Evolutionary conservation across 129 eudicot species (phyloP), one percentile per base, ranked within the genome.

Genomic region (Helianthus tuberosus): DNA sequence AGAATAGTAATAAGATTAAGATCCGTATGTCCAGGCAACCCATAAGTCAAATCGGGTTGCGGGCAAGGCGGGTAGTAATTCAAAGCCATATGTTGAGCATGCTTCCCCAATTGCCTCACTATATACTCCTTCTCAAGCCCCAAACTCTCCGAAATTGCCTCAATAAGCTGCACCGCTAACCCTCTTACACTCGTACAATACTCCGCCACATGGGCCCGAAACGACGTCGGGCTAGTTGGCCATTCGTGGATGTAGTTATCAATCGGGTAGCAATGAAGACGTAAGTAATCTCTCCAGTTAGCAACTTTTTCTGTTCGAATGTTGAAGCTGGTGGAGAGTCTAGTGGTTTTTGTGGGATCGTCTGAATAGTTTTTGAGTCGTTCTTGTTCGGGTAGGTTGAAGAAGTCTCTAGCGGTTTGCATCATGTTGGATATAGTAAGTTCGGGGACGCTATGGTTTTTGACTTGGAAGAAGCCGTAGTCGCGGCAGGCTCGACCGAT

Each of bases 261-360:
- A 16, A 84, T 48, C 1, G 85, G 88, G 75, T 80, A 59, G 11
- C 88, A 84, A n/a, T 84, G 88, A 59, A 84, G 83, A 29, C 88
- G 48, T 43, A 80, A 57, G 72, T 46, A 84, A 36, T 84, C 88
- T 51, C 85, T 55, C 88, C 85, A 80, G 46, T 84, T 84, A 0
- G 82, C 70, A 1, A 84, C 85, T 23, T 80, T 84, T 68, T 84
- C 85, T 8, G 88, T 80, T 0, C 73, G 71, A 0, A 73, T 64
- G 38, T 84, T 84, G 11, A 84, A 84, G 64, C 88, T 84, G 27
- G 88, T 84, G 69, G 82, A 76, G 2, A 77, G 73, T 23, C 88
- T 72, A 5, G 82, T 84, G 17, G 88, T 68, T 38, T 80, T 84
- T 4, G 14, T 27, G 3, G 88, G 88, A 53, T 84, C 88, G 11